Base-by-base conservation (phyloP, 2,329 filamentous ascomycete species). In the Penicillium sp. region DNA sequence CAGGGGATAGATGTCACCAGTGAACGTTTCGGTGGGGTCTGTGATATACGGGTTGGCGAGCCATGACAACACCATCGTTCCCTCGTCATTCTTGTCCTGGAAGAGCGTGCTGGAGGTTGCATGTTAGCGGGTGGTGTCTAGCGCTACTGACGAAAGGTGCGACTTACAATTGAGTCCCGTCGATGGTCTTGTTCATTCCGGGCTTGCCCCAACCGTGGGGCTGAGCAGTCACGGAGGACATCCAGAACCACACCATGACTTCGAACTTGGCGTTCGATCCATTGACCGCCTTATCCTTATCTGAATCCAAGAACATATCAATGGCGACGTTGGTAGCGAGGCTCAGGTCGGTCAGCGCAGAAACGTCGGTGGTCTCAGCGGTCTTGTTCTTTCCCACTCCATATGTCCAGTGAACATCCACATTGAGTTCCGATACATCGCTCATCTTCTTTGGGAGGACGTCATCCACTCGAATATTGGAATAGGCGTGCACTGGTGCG, bases 191-290 rank as follows among this genome's bases (percentile, higher is more conserved):
- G 0, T 67, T 77, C 3, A 68, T 61, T 0, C 75, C 55, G 0
- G 67, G 56, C 6, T 72, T 72, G 48, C 9, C 72, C 72, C 58
- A 64, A 40, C 81, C 82, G 55, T 83, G 75, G 24, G 81, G 78
- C 56, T 81, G 75, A 0, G 81, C 76, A 1, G 76, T 68, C 2
- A 67, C 14, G 2, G 81, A 81, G 44, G 78, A 77, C 4, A 71
- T 68, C 3, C 75, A 81, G 56, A 84, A 77, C 81, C 80, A 83
- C 34, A 84, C 75, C 81, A 84, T 84, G 69, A 84, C 73, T 71
- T 84, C 82, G 69, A 77, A 80, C 18, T 62, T 60, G 31, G 75
- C 70, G 6, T 59, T 21, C 2, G 65, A 65, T 40, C 74, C 78
- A 65, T 78, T 66, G 41, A 66, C 54, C 0, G 82, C 70, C 0